Base-by-base conservation (phyloP, 75 land plant species). In the Adiantum capillusveneris region DNA sequence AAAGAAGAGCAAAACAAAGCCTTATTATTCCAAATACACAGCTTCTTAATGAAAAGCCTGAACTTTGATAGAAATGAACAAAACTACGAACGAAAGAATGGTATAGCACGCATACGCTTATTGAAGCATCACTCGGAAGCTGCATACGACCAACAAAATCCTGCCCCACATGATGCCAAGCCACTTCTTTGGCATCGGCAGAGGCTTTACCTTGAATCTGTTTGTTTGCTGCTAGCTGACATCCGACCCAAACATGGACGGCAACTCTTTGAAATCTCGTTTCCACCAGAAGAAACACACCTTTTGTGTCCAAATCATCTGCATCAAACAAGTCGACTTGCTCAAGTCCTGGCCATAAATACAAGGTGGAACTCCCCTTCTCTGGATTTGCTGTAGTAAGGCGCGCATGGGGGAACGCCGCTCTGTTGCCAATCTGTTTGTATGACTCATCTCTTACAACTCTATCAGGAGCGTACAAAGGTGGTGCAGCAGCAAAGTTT, bases 181-280 rank as follows among this genome's bases (percentile, higher is more conserved):
- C 20, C 20, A 20, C 31, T 37, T 59, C 58, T 34, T 29, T 55
- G 19, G 39, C 29, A 24, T 37, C 51, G 21, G 25, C 55, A 34
- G 37, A 34, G 37, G 3, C 28, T n/a, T n/a, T n/a, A n/a, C n/a
- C n/a, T 37, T 65, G 54, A 60, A 29, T 36, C 36, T 17, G 13
- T 59, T 22, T 39, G 29, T 29, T 60, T 45, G 26, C 25, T 39
- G 16, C 46, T 34, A 48, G 58, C 18, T 62, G 30, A 31, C 59
- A 43, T n/a, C 85, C 90, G 14, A 86, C 66, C 90, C 85, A 86
- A 25, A 79, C 24, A 70, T 69, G 74, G 25, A 82, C 29, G 26
- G 25, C 54, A 22, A 60, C 36, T 12, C 26, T 43, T 37, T 6
- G 29, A 24, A 30, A 43, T 36, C 48, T 31, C 16, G 70, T 60